These are phyloP conservation scores for Houttuynia cordata DNA, from an alignment of 164 flowering plant genomes.

Conservation along the genomic window DNA sequence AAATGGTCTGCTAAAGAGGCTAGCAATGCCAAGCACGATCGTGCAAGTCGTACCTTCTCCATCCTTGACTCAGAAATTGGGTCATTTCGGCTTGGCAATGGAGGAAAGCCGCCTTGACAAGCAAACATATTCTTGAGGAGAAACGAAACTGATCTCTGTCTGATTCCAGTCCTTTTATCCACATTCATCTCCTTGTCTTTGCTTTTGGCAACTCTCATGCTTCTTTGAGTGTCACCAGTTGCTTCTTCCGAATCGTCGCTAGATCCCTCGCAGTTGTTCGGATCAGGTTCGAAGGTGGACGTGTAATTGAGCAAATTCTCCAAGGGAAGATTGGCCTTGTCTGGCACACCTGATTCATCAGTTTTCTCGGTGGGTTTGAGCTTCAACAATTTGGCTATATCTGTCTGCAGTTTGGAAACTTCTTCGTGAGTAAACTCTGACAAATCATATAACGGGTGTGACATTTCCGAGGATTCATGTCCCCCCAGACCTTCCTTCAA, in stretches of 20 bases:
- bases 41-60: constrained; percentile 49
- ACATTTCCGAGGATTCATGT: not conserved
- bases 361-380: constrained; percentile 30
- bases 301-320: constrained; percentile 86
- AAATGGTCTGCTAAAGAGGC: not conserved
- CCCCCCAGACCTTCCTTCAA: constrained; percentile 18
- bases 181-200: constrained; percentile 45
- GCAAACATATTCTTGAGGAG: constrained; percentile 69
- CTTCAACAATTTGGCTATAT: constrained; percentile 38
- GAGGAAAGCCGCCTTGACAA: constrained; percentile 41
- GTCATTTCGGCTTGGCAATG: constrained; percentile 44
- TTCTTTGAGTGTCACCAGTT: constrained; percentile 19
- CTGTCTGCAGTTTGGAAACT: constrained; percentile 51
- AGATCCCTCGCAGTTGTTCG: constrained; percentile 16
- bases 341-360: constrained; percentile 11
- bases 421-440: constrained; percentile 74
- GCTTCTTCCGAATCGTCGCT: constrained; percentile 23
- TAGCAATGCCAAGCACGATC: not conserved
- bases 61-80: constrained; percentile 59
- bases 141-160: constrained; percentile 53
- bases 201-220: constrained; percentile 37
- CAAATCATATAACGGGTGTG: constrained; percentile 13
- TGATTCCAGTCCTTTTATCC: constrained; percentile 33
- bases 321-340: constrained; percentile 41
- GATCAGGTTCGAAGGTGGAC: constrained; percentile 71